Evolutionary conservation across 2,329 filamentous ascomycete species (phyloP), one percentile per base, ranked within the genome.

Genomic region (Colletotrichum lini): DNA sequence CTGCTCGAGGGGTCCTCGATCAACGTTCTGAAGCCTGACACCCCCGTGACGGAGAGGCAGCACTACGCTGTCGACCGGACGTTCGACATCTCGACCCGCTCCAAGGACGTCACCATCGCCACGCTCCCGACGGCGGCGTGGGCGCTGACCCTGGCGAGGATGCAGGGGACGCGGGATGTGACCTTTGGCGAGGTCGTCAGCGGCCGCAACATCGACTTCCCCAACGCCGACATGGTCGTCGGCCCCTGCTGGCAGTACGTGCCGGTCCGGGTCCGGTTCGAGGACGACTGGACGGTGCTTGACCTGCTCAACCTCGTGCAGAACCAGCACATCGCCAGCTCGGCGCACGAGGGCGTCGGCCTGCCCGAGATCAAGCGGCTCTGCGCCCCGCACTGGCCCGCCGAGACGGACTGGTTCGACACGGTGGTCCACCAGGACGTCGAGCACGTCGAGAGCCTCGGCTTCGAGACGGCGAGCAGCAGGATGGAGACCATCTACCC

Each of bases 191-290:
- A 91, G 74, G 91, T 92, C 0, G 90, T 91, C 52, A 90, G 86
- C 70, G 91, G 91, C 0, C 87, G 91, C 57, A 90, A 90, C 76
- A 86, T 88, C 21, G 87, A 87, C 67, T 82, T 90, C 1, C 81
- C 85, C 18, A 84, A 84, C 50, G 85, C 87, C 23, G 88, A 91
- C 71, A 82, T 82, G 64, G 88, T 92, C 57, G 84, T 89, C 56
- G 91, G 91, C 0, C 91, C 91, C 0, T 91, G 90, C 72, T 91
- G 91, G 84, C 91, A 93, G 75, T 90, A 92, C 76, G 85, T 91
- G 1, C 91, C 91, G 0, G 85, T 92, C 45, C 86, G 91, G 23
- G 86, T 93, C 16, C 81, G 80, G 38, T 89, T 93, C 75, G 80
- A 82, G 3, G 75, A 83, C 0, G 77, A 79, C 3, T 89, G 87